Conservation (phyloP, 2,329 filamentous ascomycete genomes). For the Trichoderma endophyticum region DNA sequence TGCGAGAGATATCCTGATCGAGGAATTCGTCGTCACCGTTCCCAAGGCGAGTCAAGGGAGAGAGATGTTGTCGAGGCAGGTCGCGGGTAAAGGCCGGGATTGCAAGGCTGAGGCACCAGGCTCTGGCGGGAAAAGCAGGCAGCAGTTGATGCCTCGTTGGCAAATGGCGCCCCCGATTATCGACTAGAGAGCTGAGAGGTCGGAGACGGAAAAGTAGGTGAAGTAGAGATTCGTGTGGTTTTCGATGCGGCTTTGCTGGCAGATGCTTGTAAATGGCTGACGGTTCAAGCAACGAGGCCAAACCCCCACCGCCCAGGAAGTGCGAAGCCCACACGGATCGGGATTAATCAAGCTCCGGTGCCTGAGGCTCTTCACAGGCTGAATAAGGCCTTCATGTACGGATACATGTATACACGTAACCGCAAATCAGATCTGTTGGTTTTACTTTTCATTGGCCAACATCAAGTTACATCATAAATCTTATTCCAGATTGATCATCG, state of each 20-base stretch:
- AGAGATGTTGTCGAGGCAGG: background rate
- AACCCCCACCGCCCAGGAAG: conserved; percentile 5
- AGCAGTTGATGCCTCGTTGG: background rate
- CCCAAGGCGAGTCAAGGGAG: conserved; percentile 7
- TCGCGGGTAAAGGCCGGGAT: conserved; percentile 13
- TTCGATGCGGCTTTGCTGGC: background rate
- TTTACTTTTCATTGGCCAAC: background rate
- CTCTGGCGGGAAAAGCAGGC: background rate
- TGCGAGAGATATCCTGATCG: background rate
- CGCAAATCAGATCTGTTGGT: background rate
- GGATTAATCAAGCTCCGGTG: conserved; percentile 11
- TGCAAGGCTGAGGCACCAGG: conserved; percentile 7
- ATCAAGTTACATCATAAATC: background rate
- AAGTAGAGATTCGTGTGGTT: background rate
- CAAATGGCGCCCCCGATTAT: background rate
- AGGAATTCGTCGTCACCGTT: conserved; percentile 4
- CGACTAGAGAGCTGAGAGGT: background rate
- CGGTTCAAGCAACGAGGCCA: background rate
- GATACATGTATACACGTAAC: background rate
- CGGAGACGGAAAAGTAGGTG: background rate
- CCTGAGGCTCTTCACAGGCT: background rate
- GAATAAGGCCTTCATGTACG: background rate
- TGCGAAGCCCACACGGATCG: conserved; percentile 1
- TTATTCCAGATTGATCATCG: background rate
- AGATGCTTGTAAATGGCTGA: background rate